These are phyloP conservation scores for Daldinia concentrica DNA, from an alignment of 495 filamentous ascomycete species.

Conservation along the genomic window DNA sequence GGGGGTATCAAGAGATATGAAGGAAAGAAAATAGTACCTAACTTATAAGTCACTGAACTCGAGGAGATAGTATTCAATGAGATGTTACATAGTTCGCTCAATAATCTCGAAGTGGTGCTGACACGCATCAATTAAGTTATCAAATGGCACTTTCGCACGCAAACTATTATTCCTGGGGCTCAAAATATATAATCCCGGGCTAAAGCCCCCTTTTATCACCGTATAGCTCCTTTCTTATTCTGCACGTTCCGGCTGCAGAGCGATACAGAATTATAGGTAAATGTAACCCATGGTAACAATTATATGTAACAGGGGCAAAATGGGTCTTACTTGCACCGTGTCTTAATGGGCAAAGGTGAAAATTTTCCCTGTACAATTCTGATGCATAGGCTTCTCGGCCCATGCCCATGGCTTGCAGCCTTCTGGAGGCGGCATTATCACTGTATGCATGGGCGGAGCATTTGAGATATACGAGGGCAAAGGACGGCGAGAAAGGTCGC, in stretches of 20 bases:
- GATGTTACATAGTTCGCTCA: background rate
- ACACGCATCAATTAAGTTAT: background rate
- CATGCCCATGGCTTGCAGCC: conserved; percentile 30
- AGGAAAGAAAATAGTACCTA: background rate
- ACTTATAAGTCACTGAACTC: background rate
- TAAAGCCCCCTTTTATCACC: conserved; percentile 2
- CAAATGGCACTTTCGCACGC: background rate
- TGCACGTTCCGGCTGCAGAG: conserved; percentile 15
- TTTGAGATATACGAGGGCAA: conserved; percentile 25
- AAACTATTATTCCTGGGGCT: background rate
- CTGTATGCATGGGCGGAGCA: conserved; percentile 10
- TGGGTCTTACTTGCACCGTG: conserved; percentile 13
- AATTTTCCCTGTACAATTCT: conserved; percentile 16
- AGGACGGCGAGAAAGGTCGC: conserved; percentile 1
- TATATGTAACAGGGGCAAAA: conserved; percentile 4
- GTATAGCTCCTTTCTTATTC: background rate
- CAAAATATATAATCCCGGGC: background rate
- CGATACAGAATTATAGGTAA: background rate
- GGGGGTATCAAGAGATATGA: background rate
- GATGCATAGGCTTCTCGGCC: conserved; percentile 41
- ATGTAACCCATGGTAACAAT: conserved; percentile 16
- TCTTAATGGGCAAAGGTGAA: conserved; percentile 37
- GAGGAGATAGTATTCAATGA: background rate
- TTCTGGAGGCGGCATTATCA: conserved; percentile 5
- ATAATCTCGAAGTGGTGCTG: background rate